phyloP scores from a whole-genome alignment of 2,329 filamentous ascomycete species.

The Alternaria metachromatica region DNA sequence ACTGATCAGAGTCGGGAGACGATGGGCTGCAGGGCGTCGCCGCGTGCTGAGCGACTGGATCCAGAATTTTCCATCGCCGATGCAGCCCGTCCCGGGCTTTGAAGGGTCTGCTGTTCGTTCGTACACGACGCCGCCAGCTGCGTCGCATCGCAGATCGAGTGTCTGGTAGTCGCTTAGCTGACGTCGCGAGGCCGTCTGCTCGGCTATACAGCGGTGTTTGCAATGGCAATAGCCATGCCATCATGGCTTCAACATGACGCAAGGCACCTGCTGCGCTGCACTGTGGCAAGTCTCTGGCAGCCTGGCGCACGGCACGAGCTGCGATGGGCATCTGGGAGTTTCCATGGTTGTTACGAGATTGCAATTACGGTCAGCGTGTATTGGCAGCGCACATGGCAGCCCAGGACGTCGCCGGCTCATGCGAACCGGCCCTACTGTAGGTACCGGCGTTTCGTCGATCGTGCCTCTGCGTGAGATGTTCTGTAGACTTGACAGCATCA shows the following conservation, averaged over 20 bases:
- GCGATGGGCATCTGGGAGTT: neutral
- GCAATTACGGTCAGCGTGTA: neutral
- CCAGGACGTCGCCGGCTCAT: neutral
- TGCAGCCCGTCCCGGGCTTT: neutral
- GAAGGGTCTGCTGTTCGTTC: constrained; percentile 1
- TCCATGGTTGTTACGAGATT: neutral
- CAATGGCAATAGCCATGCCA: neutral
- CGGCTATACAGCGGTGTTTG: neutral
- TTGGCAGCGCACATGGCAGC: neutral
- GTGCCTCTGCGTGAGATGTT: constrained; percentile 10
- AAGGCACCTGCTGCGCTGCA: neutral
- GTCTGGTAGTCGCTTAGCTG: constrained; percentile 4
- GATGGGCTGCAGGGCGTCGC: neutral
- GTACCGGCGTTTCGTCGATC: constrained; percentile 12
- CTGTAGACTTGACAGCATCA: constrained; percentile 13
- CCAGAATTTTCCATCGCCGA: constrained; percentile 1
- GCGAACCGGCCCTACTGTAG: constrained; percentile 18
- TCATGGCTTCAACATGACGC: neutral
- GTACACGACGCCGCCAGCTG: constrained; percentile 6
- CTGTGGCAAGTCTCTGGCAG: neutral
- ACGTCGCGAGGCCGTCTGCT: neutral
- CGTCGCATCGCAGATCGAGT: constrained; percentile 23
- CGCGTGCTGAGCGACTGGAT: neutral
- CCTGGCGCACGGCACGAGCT: neutral
- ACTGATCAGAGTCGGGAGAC: neutral